Percentiles rank a stretch among this genome's conserved stretches.
These are phyloP conservation scores for Dioscorea dumetorum DNA, from an alignment of 106 monocot species.

Conservation along the genomic window DNA sequence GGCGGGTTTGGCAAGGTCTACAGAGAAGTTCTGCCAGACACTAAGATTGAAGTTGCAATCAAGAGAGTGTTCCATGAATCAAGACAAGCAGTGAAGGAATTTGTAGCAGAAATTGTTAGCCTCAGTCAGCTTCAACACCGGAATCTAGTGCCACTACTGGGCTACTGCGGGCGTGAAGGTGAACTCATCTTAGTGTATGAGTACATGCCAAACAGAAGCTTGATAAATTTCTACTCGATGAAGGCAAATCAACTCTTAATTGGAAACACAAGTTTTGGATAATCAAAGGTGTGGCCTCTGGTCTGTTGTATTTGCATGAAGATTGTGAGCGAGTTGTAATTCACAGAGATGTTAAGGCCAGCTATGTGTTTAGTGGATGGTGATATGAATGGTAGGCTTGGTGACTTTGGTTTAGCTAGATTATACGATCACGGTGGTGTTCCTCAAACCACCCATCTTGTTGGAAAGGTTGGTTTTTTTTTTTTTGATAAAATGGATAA, in stretches of 20 bases:
- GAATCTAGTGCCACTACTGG: slow-evolving; percentile 2
- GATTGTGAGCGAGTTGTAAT: background rate
- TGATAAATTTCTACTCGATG: slow-evolving; percentile 1
- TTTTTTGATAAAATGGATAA: no score
- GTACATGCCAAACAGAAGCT: slow-evolving; percentile 8
- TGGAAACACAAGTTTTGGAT: background rate
- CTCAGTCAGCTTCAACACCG: slow-evolving; percentile 3
- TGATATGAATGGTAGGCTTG: slow-evolving; percentile 14
- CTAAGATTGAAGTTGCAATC: slow-evolving; percentile 5
- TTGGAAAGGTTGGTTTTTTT: slow-evolving; percentile 7
- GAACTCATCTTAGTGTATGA: slow-evolving; percentile 10
- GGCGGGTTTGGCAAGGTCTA: slow-evolving; percentile 11
- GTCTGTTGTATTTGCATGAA: slow-evolving; percentile 11
- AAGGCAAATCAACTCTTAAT: background rate
- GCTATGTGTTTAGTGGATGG: slow-evolving; percentile 22
- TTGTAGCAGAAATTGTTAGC: slow-evolving; percentile 5
- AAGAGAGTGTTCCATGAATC: slow-evolving; percentile 5
- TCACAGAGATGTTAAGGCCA: slow-evolving; percentile 21
- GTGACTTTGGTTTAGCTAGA: slow-evolving; percentile 26
- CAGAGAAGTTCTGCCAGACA: background rate
- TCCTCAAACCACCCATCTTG: slow-evolving; percentile 3
- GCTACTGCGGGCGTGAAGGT: background rate
- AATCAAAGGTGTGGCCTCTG: slow-evolving; percentile 8
- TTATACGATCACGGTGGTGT: slow-evolving; percentile 7
- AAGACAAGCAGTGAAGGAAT: background rate